Evolutionary conservation across 345 rosid species (phyloP), one percentile per base, ranked within the genome.

Genomic region (Lenwebbia sp.): DNA sequence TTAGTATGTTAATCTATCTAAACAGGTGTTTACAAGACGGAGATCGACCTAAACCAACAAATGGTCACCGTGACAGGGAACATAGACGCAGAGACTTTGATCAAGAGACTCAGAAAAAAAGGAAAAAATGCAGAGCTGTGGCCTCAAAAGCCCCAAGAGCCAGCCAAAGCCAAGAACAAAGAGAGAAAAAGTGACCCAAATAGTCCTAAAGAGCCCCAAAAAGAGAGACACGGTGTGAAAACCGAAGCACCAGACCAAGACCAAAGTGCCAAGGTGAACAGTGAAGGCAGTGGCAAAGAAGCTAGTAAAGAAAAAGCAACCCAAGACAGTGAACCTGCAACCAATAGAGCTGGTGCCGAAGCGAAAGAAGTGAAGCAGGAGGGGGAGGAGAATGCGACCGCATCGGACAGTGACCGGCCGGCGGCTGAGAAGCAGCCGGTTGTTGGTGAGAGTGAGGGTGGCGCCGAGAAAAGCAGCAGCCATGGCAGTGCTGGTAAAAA

Each of bases 1-100:
- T 53, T 44, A 14, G 54, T 37, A 53, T 47, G 5, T 28, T 21
- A 22, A 78, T 86, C 54, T 21, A 47, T 49, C 28, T 33, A 8
- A 30, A 50, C 88, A 92, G 93, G 92, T 23, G 91, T 92, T 84
- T 25, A 83, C 60, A 37, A 26, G 2, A 52, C 88, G 52, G 89
- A 90, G 6, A 55, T 90, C 84, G 93, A 92, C 86, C 62, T 89
- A 41, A 86, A 83, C 87, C 90, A 88, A 78, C 92, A 89, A 49
- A 92, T 89, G 83, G 91, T 82, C 37, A 89, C 89, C 2, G 90
- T 87, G 11, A 54, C 44, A 6, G 93, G 91, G 41, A 33, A 86
- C 85, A 83, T 89, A n/a, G 90, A 89, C 12, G 82, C 88, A 51
- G 89, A 88, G 14, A 86, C 90, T 23, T 74, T 91, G 85, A 89